These are phyloP conservation scores for Pontederia paniculata DNA, from an alignment of 176 grass and related monocot species.

Conservation along the genomic window DNA sequence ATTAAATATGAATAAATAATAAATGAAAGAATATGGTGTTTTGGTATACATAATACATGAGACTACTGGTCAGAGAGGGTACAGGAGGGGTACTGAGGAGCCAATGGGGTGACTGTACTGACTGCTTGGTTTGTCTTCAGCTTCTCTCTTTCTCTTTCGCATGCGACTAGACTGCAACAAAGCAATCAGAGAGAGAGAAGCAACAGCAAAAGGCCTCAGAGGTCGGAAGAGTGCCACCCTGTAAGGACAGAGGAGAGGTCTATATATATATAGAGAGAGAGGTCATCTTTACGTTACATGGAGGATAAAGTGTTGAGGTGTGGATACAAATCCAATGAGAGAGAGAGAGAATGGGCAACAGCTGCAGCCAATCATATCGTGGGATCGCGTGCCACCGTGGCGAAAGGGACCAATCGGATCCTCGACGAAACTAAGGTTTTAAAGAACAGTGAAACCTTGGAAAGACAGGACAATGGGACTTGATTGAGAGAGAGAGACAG, in stretches of 20 bases:
- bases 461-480: slow-evolving; percentile 17
- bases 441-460: background rate
- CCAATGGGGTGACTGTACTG: background rate
- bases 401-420: slow-evolving; percentile 19
- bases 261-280: background rate
- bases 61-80: background rate
- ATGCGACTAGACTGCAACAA: too few relatives aligned
- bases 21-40: background rate
- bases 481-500: too few relatives aligned
- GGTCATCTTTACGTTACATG: background rate
- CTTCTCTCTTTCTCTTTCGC: too few relatives aligned
- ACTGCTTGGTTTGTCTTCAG: background rate
- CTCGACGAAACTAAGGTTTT: slow-evolving; percentile 40
- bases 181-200: background rate
- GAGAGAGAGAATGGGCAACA: too few relatives aligned
- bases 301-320: background rate
- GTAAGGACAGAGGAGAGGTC: too few relatives aligned
- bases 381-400: slow-evolving; percentile 31
- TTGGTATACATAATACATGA: background rate
- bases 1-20: background rate
- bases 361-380: slow-evolving; percentile 25
- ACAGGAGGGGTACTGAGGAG: background rate
- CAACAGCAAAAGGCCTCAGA: too few relatives aligned
- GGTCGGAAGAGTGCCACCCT: too few relatives aligned
- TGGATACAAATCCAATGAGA: background rate